Evolutionary conservation across 1,139 yeast species (phyloP), one percentile per base, ranked within the genome.

Genomic region (Yamadazyma oceani): DNA sequence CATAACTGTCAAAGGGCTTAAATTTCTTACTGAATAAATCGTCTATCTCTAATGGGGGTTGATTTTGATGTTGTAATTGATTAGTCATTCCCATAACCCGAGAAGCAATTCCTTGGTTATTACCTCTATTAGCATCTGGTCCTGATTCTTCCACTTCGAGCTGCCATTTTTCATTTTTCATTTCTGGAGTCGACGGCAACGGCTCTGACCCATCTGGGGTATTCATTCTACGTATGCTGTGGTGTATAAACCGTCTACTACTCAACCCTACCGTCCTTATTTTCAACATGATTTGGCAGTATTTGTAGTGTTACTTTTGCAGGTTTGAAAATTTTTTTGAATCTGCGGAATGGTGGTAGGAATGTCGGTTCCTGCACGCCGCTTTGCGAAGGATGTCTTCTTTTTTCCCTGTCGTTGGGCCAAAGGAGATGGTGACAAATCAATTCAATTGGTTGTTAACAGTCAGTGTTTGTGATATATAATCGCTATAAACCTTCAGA

Each of bases 1-100:
- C 87, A 53, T 84, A 83, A 2, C 74, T 69, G 2, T 70, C 64
- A 24, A 75, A 75, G 4, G 57, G 54, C 10, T 55, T 56, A 51
- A 79, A 76, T 34, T 56, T 60, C 44, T 64, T 70, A 26, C 69
- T 60, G 48, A 73, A 68, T 22, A 35, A 26, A 12, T 42, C 39
- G 29, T 51, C 51, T 16, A 63, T 52, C 17, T 51, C 47, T 15
- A 60, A 44, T 8, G 67, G 64, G 10, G 62, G 57, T 32, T 49
- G 49, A 12, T 40, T 42, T n/a, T 37, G 41, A 19, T 53, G 52
- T 33, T 53, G 59, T 19, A 66, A 51, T 19, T 52, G 49, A 41
- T 58, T 57, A 34, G 72, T 61, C 50, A 64, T 56, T 13, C 61
- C 64, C 11, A 49, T 39, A 9, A 53, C 56, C 35, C 44, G 50